Base-by-base conservation (phyloP, 2,329 filamentous ascomycete genomes). In the Pseudocercospora cruenta region DNA sequence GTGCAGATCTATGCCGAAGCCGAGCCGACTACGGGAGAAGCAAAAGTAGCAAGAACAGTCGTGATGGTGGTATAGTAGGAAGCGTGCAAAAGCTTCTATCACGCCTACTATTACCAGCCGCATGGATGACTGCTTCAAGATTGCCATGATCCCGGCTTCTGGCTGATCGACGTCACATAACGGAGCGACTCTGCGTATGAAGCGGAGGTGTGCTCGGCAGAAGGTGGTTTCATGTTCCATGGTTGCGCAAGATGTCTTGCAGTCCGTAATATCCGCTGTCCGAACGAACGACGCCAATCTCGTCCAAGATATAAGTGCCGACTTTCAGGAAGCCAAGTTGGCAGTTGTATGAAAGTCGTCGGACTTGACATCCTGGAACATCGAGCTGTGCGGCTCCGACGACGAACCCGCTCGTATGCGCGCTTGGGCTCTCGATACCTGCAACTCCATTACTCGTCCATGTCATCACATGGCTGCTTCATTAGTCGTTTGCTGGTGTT, bases 241-340 rank as follows among this genome's bases (percentile, higher is more conserved):
- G 51, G 51, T 33, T 55, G 51, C 26, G 26, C 51, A 31, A 55
- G 51, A 55, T 55, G 51, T 33, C 51, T 55, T 31, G 26, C 21
- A 51, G 47, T 22, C 47, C 21, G 14, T 21, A 24, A 24, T 26
- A 9, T 22, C 47, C 21, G 19, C 47, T 51, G 24, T 21, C 19
- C n/a, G 47, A 51, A 51, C 22, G 19, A 24, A 24, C 22, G 45
- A 24, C 8, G 45, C 19, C 22, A 24, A 10, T 49, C 45, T 24
- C 22, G 19, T n/a, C 24, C 51, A n/a, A 54, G 51, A 26, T 28
- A 12, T 26, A 54, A 54, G 51, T 54, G 51, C 51, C 24, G 51
- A 28, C 12, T 39, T 4, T 39, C 36, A 39, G n/a, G 3, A 39
- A 39, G 16, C 4, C 14, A 39, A 39, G 12, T 39, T 39, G 36